phyloP scores from a whole-genome alignment of 306 rosid species.

The Arachis hypogaea region DNA sequence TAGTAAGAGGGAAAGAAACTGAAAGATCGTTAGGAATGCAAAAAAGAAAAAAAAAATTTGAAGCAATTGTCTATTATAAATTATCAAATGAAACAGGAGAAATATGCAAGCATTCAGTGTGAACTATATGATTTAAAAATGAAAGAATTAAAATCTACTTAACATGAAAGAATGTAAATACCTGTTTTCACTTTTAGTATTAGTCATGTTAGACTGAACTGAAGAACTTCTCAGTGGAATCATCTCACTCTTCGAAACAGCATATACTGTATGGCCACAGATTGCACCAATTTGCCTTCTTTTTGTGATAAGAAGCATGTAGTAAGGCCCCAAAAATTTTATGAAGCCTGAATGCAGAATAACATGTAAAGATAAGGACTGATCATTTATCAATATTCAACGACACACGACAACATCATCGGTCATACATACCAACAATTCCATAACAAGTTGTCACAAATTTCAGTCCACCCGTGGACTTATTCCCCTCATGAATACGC shows the following conservation, averaged over 20 bases:
- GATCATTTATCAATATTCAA: constrained; percentile 18
- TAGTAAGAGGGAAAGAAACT: background rate
- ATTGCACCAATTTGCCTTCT: constrained; percentile 85
- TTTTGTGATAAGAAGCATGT: constrained; percentile 81
- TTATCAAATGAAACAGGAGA: constrained; percentile 11
- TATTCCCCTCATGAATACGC: constrained; percentile 86
- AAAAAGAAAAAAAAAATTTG: constrained; percentile 23
- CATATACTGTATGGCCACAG: constrained; percentile 80
- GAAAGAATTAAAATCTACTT: constrained; percentile 38
- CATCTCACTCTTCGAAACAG: constrained; percentile 76
- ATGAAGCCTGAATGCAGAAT: constrained; percentile 63
- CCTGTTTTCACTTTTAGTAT: constrained; percentile 83
- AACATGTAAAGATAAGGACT: constrained; percentile 31
- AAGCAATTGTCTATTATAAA: constrained; percentile 13
- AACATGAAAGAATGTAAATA: constrained; percentile 64
- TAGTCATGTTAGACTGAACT: constrained; percentile 55
- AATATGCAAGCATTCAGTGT: constrained; percentile 20
- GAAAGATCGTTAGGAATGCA: constrained; percentile 27
- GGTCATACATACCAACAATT: constrained; percentile 66
- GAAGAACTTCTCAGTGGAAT: constrained; percentile 73
- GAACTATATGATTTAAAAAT: background rate
- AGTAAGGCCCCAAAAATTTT: constrained; percentile 86
- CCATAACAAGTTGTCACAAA: constrained; percentile 83
- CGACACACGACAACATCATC: constrained; percentile 14
- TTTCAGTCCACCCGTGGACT: constrained; percentile 81